Evolutionary conservation across 23 red algal species (phyloP).

Genomic region (Gracilaria gracilis): DNA sequence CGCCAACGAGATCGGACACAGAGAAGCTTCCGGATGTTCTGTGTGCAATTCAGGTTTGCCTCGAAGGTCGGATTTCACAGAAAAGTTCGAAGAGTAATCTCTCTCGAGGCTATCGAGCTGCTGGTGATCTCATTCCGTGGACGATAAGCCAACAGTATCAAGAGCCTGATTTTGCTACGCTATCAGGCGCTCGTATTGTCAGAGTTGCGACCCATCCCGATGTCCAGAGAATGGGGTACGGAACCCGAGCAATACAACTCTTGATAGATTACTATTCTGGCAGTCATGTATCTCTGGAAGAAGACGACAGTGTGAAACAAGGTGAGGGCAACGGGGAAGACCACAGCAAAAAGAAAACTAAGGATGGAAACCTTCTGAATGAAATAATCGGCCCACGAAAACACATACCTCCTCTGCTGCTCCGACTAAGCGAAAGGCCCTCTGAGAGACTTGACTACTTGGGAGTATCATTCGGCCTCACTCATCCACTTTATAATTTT

Average conservation of each 20-base stretch:
- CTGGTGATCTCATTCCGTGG: constrained; percentile 98
- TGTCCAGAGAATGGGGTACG: constrained; percentile 98
- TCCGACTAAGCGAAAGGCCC: constrained; percentile 59
- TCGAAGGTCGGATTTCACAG: constrained; percentile 87
- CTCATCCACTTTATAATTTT: constrained; percentile 86
- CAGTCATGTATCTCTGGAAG: constrained; percentile 54
- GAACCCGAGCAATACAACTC: constrained; percentile 85
- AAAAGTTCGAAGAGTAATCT: constrained; percentile 62
- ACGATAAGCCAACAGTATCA: constrained; percentile 96
- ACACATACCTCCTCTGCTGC: constrained; percentile 84
- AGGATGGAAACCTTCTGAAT: constrained; percentile 44
- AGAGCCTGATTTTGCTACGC: constrained; percentile 86
- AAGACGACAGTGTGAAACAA: constrained; percentile 1
- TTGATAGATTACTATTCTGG: constrained; percentile 76
- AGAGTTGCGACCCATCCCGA: constrained; percentile 92
- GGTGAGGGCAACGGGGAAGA: constrained; percentile 13
- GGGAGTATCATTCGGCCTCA: constrained; percentile 97
- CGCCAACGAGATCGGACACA: constrained; percentile 71
- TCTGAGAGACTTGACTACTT: constrained; percentile 83
- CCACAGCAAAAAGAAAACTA: not conserved
- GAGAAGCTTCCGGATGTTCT: constrained; percentile 87
- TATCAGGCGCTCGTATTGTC: constrained; percentile 90
- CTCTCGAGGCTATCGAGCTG: constrained; percentile 76
- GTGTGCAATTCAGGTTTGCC: constrained; percentile 90
- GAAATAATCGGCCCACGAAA: constrained; percentile 79